Evolutionary conservation across 345 rosid species (phyloP).

Genomic region (Brassica cretica): DNA sequence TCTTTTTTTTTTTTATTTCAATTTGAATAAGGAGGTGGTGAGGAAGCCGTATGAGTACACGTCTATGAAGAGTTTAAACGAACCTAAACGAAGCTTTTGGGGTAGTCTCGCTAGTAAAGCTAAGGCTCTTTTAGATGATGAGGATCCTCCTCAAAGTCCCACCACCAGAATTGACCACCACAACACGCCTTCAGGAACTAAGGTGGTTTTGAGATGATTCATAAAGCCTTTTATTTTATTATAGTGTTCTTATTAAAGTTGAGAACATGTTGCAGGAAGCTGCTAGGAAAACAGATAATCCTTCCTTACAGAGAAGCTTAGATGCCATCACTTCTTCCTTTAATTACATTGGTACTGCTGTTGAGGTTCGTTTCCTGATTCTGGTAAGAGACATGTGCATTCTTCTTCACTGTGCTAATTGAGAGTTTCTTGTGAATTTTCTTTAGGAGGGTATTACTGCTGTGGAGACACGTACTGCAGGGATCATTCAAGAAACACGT

Average conservation of each 20-base stretch:
- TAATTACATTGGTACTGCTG: conserved; percentile 71
- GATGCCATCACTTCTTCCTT: conserved; percentile 71
- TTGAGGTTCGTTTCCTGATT: conserved; percentile 57
- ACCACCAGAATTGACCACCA: conserved; percentile 34
- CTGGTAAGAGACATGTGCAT: background rate
- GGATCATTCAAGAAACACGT: conserved; percentile 84
- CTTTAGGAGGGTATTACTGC: conserved; percentile 75
- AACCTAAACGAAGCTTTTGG: conserved; percentile 83
- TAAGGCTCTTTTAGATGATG: conserved; percentile 67
- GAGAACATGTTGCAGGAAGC: conserved; percentile 36
- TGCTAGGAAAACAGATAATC: conserved; percentile 47
- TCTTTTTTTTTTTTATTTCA: background rate
- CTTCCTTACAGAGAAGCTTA: conserved; percentile 67
- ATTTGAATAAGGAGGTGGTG: conserved; percentile 46
- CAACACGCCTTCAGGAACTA: conserved; percentile 37
- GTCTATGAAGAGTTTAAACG: conserved; percentile 49
- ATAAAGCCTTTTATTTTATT: background rate
- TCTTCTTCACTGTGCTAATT: background rate
- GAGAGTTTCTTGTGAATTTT: conserved; percentile 9
- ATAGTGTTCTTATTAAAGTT: background rate
- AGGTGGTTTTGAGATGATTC: conserved; percentile 29
- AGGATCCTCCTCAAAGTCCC: conserved; percentile 32
- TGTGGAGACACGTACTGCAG: conserved; percentile 76
- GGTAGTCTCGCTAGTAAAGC: conserved; percentile 87
- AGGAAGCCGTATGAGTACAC: conserved; percentile 43